Conservation (phyloP, 345 rosid genomes). For the Pelargonium nanum region DNA sequence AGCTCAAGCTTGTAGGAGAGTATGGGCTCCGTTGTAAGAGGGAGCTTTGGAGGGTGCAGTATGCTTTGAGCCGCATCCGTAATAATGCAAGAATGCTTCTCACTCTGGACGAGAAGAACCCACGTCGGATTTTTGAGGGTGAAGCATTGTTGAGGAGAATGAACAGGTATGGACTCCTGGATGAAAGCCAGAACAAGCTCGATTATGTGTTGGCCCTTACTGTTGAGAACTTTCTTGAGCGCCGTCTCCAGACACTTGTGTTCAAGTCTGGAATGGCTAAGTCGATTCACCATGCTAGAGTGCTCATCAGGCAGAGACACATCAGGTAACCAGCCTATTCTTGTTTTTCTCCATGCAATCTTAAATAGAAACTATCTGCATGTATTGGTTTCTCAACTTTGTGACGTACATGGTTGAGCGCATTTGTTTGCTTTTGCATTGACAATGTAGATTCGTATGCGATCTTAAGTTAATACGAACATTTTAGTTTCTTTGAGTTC, state of each 20-base stretch:
- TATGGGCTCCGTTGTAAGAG: conserved; percentile 57
- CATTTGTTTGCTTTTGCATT: too few relatives aligned
- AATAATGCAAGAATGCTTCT: conserved; percentile 53
- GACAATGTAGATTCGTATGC: too few relatives aligned
- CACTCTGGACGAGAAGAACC: conserved; percentile 54
- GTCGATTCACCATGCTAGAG: conserved; percentile 60
- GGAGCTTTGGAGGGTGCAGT: conserved; percentile 65
- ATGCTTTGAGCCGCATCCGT: conserved; percentile 46
- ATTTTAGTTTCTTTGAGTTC: too few relatives aligned
- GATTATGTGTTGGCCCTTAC: conserved; percentile 37
- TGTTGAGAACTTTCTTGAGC: conserved; percentile 43
- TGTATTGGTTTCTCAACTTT: neutral
- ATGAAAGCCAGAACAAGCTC: conserved; percentile 41
- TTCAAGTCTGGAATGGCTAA: conserved; percentile 51
- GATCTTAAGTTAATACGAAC: too few relatives aligned
- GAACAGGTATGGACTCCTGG: conserved; percentile 37
- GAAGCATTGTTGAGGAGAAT: conserved; percentile 26
- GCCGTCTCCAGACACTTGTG: conserved; percentile 42
- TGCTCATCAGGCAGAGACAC: conserved; percentile 60
- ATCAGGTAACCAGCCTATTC: conserved; percentile 20
- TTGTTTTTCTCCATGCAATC: conserved; percentile 36
- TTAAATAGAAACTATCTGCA: conserved; percentile 8
- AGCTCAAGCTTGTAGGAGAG: conserved; percentile 53
- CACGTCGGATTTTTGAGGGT: conserved; percentile 50
- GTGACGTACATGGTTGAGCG: too few relatives aligned